Base-by-base conservation (phyloP, 176 grass and related monocot species). In the Melocanna baccifera region DNA sequence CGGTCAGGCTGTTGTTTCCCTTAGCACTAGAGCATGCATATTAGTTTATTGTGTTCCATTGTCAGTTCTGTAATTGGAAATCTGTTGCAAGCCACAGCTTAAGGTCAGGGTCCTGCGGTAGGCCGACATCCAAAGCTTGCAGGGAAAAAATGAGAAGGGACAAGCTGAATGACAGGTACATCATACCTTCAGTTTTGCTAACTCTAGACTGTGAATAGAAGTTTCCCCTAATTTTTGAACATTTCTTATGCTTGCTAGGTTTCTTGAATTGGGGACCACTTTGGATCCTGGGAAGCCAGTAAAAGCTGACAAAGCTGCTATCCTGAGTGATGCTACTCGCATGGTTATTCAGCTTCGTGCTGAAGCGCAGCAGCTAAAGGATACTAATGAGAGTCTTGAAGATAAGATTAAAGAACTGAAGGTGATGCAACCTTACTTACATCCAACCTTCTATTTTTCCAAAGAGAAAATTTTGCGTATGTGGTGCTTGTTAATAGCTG, bases 361-460 rank as follows among this genome's bases (percentile, higher is more conserved):
- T 74, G 93, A 94, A 80, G 43, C 88, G 6, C 79, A 92, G 53
- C 88, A 92, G 69, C 65, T 94, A 10, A 90, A 94, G 84, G 90
- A 92, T 36, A 88, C 88, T 16, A 94, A 92, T 52, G 88, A 83
- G 59, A 90, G 73, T 67, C 90, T 94, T 25, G 85, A 92, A 87
- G 85, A 92, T 68, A 94, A 88, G 62, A 94, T 94, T 58, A 90
- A 90, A 64, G 93, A 94, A 66, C 84, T 94, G 73, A 94, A 94
- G 90, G 93, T 94, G 69, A 63, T 39, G 46, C 40, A 77, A 41
- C 12, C 9, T 22, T 18, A 47, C 62, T 22, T 87, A 29, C 46
- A 70, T 71, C 6, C 15, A 58, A 57, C 19, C 22, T 55, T 67
- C 18, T 37, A 25, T 8, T 8, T 53, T 6, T 84, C 28, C 5